Conservation (phyloP, 2,329 filamentous ascomycete genomes). For the Fusarium nanum region DNA sequence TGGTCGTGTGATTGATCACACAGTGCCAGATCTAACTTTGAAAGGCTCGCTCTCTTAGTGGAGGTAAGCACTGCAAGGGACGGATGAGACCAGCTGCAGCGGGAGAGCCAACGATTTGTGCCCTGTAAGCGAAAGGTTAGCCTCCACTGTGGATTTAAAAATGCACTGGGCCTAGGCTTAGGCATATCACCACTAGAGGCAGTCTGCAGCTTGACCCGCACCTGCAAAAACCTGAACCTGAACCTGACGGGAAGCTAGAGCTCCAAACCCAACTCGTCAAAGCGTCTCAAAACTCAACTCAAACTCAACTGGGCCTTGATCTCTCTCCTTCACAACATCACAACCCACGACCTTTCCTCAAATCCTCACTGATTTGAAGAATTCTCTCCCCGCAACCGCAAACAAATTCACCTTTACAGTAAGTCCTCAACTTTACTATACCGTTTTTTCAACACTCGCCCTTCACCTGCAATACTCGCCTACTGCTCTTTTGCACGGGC, state of each 20-base stretch:
- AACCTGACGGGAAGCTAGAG: neutral
- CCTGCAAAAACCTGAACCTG: constrained; percentile 30
- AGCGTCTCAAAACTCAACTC: constrained; percentile 34
- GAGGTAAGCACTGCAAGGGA: constrained; percentile 40
- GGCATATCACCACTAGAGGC: constrained; percentile 19
- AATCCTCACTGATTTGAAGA: constrained; percentile 22
- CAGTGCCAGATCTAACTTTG: constrained; percentile 27
- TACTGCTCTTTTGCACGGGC: constrained; percentile 2
- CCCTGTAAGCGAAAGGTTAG: constrained; percentile 40
- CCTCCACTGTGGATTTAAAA: constrained; percentile 22
- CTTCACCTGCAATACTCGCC: neutral
- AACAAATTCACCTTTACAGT: constrained; percentile 16
- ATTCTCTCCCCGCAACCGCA: constrained; percentile 13
- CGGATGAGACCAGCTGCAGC: constrained; percentile 25
- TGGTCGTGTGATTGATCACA: constrained; percentile 38
- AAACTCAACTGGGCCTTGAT: constrained; percentile 7
- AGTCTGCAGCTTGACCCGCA: constrained; percentile 39
- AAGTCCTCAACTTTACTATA: constrained; percentile 3
- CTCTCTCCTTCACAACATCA: constrained; percentile 35
- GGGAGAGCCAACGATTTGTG: constrained; percentile 40
- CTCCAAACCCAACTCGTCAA: constrained; percentile 38
- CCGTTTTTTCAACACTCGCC: neutral
- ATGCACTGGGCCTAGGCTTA: constrained; percentile 28
- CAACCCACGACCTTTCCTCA: constrained; percentile 28
- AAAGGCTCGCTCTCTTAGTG: constrained; percentile 11